Percentiles rank a stretch among this genome's conserved stretches.
phyloP scores from a whole-genome alignment of 2,329 filamentous ascomycete species.

The Aspergillus fijiensis region DNA sequence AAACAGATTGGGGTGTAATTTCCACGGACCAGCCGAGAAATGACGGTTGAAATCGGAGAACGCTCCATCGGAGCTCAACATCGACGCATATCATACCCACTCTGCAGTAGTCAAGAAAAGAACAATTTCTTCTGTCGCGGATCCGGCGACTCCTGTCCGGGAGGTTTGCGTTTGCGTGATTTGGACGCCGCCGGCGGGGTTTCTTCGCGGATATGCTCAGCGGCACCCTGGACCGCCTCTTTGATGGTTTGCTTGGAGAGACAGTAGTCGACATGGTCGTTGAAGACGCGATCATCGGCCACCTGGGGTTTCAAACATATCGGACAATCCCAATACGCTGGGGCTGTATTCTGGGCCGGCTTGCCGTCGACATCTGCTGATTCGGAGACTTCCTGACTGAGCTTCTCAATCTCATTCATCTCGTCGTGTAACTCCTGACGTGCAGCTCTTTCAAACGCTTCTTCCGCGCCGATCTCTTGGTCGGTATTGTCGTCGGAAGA shows the following conservation, averaged over 20 bases:
- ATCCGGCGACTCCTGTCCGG: constrained; percentile 26
- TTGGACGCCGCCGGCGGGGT: constrained; percentile 10
- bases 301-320: constrained; percentile 77
- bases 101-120: constrained; percentile 27
- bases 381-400: constrained; percentile 56
- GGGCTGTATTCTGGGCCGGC: constrained; percentile 23
- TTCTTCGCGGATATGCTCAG: constrained; percentile 14
- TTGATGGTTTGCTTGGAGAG: constrained; percentile 82
- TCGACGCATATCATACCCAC: not conserved
- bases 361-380: constrained; percentile 16
- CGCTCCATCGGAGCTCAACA: not conserved
- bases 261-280: constrained; percentile 89
- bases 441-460: constrained; percentile 63
- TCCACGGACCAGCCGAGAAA: not conserved
- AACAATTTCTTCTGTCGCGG: constrained; percentile 38
- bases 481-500: constrained; percentile 35
- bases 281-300: constrained; percentile 75
- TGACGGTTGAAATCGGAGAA: not conserved
- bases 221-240: constrained; percentile 67
- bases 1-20: not conserved
- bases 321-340: constrained; percentile 77
- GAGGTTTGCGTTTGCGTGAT: constrained; percentile 36
- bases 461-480: constrained; percentile 70
- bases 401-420: constrained; percentile 59
- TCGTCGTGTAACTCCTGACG: constrained; percentile 61